A percentile compares a stretch with the other conserved stretches of the same genome.
These are phyloP conservation scores for Phytophthora tubulina DNA, from an alignment of 352 stramenopile genomes.

Conservation along the genomic window DNA sequence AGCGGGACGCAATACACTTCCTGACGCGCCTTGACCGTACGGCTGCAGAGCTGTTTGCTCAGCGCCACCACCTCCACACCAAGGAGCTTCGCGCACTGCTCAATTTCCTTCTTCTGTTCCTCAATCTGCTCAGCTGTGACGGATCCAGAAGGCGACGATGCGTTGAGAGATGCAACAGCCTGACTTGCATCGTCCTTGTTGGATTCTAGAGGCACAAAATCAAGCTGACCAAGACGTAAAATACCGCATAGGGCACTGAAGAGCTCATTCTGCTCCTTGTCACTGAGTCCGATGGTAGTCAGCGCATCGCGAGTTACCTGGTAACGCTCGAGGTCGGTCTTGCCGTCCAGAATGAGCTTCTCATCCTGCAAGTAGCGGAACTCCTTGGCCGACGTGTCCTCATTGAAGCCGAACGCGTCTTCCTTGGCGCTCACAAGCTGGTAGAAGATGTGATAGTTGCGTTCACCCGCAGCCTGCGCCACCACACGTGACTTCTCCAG, in stretches of 20 bases:
- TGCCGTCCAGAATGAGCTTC: constrained; percentile 71
- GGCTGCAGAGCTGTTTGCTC: constrained; percentile 78
- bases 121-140: constrained; percentile 51
- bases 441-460: constrained; percentile 99
- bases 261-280: constrained; percentile 78
- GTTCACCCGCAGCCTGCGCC: constrained; percentile 88
- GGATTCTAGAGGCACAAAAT: constrained; percentile 80
- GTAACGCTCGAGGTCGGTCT: constrained; percentile 79
- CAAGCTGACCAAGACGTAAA: constrained; percentile 82
- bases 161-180: constrained; percentile 60
- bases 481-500: constrained; percentile 98
- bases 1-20: constrained; percentile 88
- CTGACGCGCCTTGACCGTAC: constrained; percentile 82
- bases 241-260: constrained; percentile 81
- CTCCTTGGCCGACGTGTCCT: constrained; percentile 53
- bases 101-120: constrained; percentile 68
- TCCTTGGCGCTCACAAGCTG: constrained; percentile 87
- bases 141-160: constrained; percentile 17
- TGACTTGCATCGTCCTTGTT: constrained; percentile 83
- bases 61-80: constrained; percentile 74
- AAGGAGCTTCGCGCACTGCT: constrained; percentile 68
- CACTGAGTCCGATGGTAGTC: constrained; percentile 77
- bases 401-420: constrained; percentile 58
- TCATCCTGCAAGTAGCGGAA: constrained; percentile 87
- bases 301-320: constrained; percentile 85